Conservation (phyloP, 768 basidiomycete species). For the Rubroboletus satanas region DNA sequence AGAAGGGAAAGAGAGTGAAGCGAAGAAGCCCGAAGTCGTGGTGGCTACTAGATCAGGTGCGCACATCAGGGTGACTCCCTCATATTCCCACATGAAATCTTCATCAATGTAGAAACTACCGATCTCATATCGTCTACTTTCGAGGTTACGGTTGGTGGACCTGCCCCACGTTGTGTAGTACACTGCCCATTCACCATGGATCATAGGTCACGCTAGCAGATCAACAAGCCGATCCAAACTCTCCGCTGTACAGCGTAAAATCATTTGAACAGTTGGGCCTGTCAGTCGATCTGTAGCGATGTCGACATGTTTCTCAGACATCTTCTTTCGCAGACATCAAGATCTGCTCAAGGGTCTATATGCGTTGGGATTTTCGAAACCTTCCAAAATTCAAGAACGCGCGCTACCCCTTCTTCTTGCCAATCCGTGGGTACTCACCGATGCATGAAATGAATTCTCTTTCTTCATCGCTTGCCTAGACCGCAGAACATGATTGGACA, state of each 20-base stretch:
- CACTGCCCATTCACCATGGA: slow-evolving; percentile 5
- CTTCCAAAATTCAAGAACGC: slow-evolving; percentile 97
- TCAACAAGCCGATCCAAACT: slow-evolving; percentile 92
- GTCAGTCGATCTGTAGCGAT: slow-evolving; percentile 44
- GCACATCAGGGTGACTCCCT: slow-evolving; percentile 2
- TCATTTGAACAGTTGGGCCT: slow-evolving; percentile 94
- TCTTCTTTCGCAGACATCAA: slow-evolving; percentile 50
- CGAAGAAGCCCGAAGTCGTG: slow-evolving; percentile 17
- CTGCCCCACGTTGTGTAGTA: not conserved
- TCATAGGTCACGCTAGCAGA: slow-evolving; percentile 90
- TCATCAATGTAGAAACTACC: slow-evolving; percentile 29
- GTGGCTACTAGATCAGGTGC: slow-evolving; percentile 22
- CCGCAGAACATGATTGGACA: slow-evolving; percentile 98
- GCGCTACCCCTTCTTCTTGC: slow-evolving; percentile 87
- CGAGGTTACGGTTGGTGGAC: slow-evolving; percentile 65
- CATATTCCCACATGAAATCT: not conserved
- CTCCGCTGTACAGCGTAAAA: slow-evolving; percentile 91
- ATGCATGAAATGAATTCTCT: not conserved
- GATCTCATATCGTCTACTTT: slow-evolving; percentile 79
- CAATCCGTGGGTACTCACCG: slow-evolving; percentile 65
- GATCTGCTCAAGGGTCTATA: slow-evolving; percentile 93
- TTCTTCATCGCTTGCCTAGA: slow-evolving; percentile 40
- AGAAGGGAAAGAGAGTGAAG: slow-evolving; percentile 28
- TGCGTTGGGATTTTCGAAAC: slow-evolving; percentile 94
- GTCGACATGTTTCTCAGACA: slow-evolving; percentile 2